phyloP scores from a whole-genome alignment of 2,329 filamentous ascomycete species.

The Berkeleyomyces basicola region DNA sequence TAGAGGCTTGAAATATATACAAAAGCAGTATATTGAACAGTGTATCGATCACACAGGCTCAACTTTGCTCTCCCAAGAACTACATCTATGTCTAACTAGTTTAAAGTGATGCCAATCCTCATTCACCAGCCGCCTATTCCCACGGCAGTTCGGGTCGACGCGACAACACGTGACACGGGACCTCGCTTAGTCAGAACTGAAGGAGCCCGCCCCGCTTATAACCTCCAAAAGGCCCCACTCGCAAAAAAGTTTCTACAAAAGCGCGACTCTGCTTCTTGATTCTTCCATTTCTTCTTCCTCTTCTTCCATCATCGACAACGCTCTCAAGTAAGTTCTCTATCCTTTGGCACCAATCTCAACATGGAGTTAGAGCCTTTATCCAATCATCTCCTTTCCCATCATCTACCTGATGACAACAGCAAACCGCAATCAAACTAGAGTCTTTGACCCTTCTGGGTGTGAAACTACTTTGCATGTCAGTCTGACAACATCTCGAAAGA shows the following conservation, averaged over 20 bases:
- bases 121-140: too few relatives aligned
- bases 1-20: not conserved
- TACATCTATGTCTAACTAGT: too few relatives aligned
- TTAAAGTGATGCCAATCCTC: too few relatives aligned
- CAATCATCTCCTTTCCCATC: constrained; percentile 13
- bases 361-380: constrained; percentile 9
- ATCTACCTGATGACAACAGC: constrained; percentile 55
- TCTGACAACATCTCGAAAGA: constrained; percentile 43
- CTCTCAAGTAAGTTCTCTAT: constrained; percentile 18
- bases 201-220: not conserved
- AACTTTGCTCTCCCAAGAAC: too few relatives aligned
- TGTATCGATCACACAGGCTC: too few relatives aligned
- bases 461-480: constrained; percentile 84
- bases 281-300: constrained; percentile 15
- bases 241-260: constrained; percentile 11
- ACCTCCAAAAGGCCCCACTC: constrained; percentile 5
- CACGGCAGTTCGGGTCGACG: not conserved
- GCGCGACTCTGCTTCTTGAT: constrained; percentile 1
- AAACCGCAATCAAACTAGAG: constrained; percentile 95
- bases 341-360: constrained; percentile 10
- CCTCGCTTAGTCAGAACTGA: not conserved
- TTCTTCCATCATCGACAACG: constrained; percentile 9
- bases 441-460: constrained; percentile 74
- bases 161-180: constrained; percentile 19
- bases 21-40: too few relatives aligned